These are phyloP conservation scores for Hibiscus trionum DNA, from an alignment of 345 rosid genomes.

Conservation along the genomic window DNA sequence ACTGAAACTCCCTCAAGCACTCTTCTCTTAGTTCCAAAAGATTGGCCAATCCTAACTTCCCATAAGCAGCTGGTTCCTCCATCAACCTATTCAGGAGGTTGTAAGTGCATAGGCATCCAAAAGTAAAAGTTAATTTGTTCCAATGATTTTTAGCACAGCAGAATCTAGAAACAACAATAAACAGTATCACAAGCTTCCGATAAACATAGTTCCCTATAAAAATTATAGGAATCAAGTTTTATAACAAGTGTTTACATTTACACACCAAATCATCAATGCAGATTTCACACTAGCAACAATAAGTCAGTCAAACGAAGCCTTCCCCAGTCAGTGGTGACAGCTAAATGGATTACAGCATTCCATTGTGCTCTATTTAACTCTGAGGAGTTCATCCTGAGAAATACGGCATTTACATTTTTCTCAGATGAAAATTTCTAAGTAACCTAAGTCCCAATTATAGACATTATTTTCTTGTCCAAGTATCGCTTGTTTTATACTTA, in stretches of 20 bases:
- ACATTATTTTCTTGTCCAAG: background rate
- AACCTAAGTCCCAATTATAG: background rate
- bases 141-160: background rate
- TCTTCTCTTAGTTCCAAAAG: slow-evolving; percentile 98
- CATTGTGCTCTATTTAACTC: background rate
- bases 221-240: background rate
- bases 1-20: slow-evolving; percentile 93
- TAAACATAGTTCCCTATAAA: background rate
- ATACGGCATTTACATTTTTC: background rate
- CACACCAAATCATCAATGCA: background rate
- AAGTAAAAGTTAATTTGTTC: background rate
- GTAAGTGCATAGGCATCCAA: background rate
- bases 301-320: background rate
- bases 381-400: background rate
- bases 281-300: background rate
- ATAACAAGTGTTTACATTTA: background rate
- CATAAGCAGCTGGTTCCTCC: slow-evolving; percentile 99
- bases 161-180: background rate
- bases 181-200: background rate
- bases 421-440: background rate
- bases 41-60: slow-evolving; percentile 93
- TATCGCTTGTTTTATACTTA: background rate
- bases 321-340: no score
- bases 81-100: slow-evolving; percentile 53
- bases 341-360: background rate